Base-by-base conservation (phyloP, 2,329 filamentous ascomycete genomes). In the Aspergillus japonicus region DNA sequence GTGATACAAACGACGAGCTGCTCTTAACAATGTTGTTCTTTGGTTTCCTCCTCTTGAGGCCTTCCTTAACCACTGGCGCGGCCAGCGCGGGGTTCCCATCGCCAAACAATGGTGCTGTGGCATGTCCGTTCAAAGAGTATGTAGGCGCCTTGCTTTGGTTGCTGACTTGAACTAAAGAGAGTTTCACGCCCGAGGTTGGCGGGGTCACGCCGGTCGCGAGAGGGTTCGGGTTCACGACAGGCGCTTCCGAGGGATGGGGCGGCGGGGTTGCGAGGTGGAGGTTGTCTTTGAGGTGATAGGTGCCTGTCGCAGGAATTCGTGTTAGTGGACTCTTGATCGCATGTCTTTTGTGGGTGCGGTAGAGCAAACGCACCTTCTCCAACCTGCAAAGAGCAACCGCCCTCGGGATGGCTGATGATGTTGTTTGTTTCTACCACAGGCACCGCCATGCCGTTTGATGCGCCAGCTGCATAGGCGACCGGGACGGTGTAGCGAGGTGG, bases 11-110 rank as follows among this genome's bases (percentile, higher is more conserved):
- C 0, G 94, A 96, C 10, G 95, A 99, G 76, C 96, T 98, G 79
- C 92, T 98, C 82, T 99, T 99, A 55, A 94, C 88, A 75, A 99
- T 95, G 75, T 96, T 98, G 77, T 94, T 98, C 83, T 98, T 99
- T 2, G 95, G 95, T 75, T 99, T 99, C 71, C 89, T 86, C 73
- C 87, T 85, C 81, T 97, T 97, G 24, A 81, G 73, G 10, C 80
- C 79, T 47, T 85, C 83, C 69, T 93, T 91, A 70, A 91, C 81
- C 54, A 84, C 83, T 19, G 83, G 81, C 3, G 86, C 73, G 11
- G 83, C 80, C 31, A 98, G 81, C 26, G 91, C 83, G 6, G 88
- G 84, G 72, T 96, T 98, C 56, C 90, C 90, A 69, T 95, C 91
- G 7, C 94, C 94, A 75, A 97, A 97, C 0, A 89, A 86, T 1